phyloP scores from a whole-genome alignment of 1,284 basidiomycete species.

The Peniophora sp. region DNA sequence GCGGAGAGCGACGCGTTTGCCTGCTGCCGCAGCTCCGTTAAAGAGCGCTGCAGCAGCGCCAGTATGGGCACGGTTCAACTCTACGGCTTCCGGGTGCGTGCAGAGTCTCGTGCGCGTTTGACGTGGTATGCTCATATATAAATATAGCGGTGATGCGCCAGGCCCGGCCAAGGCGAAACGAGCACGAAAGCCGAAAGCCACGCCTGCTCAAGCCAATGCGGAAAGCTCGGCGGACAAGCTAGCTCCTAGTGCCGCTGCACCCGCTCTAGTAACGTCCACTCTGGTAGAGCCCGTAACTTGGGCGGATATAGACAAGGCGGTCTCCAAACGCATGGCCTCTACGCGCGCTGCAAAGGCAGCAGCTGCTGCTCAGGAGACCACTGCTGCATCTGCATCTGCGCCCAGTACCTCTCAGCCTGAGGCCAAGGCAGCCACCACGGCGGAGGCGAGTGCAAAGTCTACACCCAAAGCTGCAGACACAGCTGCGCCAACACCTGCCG shows the following conservation, averaged over 20 bases:
- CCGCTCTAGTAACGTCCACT: background rate
- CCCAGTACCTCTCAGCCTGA: too few species aligned
- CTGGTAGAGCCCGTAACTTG: background rate
- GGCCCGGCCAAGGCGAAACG: background rate
- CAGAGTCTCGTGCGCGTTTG: background rate
- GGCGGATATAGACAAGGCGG: too few species aligned
- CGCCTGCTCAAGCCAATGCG: background rate
- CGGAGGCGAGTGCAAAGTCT: too few species aligned
- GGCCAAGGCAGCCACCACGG: too few species aligned
- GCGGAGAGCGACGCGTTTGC: background rate
- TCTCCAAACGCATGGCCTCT: too few species aligned
- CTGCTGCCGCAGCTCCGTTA: background rate
- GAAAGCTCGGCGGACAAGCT: background rate
- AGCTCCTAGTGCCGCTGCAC: background rate
- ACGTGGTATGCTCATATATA: background rate
- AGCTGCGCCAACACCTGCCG: background rate
- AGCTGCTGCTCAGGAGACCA: too few species aligned
- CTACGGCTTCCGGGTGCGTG: background rate
- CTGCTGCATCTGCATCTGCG: too few species aligned
- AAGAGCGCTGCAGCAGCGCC: background rate
- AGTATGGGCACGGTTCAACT: background rate
- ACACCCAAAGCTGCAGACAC: too few species aligned
- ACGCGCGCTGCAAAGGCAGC: too few species aligned
- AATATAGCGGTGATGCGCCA: background rate
- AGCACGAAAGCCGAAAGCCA: too few species aligned